A percentile compares a stretch with the other conserved stretches of the same genome.
phyloP scores from a whole-genome alignment of 2,329 filamentous ascomycete species.

The Pleoardoris graminearum region DNA sequence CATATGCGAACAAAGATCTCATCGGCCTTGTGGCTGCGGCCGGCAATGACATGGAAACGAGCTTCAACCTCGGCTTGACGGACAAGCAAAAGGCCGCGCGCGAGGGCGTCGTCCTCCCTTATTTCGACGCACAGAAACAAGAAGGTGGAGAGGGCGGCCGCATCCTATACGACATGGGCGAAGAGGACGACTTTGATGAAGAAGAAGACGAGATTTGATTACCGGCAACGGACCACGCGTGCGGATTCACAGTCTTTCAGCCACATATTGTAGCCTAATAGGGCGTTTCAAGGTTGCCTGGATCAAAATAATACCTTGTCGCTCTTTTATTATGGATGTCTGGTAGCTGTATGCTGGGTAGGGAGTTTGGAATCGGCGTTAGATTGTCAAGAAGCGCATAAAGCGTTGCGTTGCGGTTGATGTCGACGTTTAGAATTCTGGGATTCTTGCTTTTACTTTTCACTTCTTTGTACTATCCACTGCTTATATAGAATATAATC shows the following conservation, averaged over 20 bases:
- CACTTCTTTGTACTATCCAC: too few relatives aligned
- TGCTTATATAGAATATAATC: too few relatives aligned
- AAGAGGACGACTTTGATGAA: constrained; percentile 95
- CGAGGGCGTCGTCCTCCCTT: constrained; percentile 88
- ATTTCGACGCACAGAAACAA: constrained; percentile 92
- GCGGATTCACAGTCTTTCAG: not conserved
- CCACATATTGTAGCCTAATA: not conserved
- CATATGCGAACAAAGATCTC: constrained; percentile 31
- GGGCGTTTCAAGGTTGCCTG: too few relatives aligned
- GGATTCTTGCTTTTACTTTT: too few relatives aligned
- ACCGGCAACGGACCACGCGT: not conserved
- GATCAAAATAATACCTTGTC: too few relatives aligned
- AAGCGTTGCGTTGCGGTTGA: too few relatives aligned
- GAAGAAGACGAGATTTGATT: constrained; percentile 85
- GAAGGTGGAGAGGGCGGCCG: constrained; percentile 80
- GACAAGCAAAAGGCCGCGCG: constrained; percentile 86
- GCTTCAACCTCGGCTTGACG: constrained; percentile 84
- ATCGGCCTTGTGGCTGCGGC: constrained; percentile 29
- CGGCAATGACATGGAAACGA: constrained; percentile 56
- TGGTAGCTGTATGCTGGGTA: too few relatives aligned
- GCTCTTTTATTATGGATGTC: too few relatives aligned
- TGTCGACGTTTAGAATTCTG: too few relatives aligned
- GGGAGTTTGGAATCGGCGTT: too few relatives aligned
- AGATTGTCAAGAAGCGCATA: too few relatives aligned
- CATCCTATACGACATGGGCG: constrained; percentile 95